Evolutionary conservation across 192 early-diverging fungal species (phyloP).

Genomic region (Coemansia sp.): DNA sequence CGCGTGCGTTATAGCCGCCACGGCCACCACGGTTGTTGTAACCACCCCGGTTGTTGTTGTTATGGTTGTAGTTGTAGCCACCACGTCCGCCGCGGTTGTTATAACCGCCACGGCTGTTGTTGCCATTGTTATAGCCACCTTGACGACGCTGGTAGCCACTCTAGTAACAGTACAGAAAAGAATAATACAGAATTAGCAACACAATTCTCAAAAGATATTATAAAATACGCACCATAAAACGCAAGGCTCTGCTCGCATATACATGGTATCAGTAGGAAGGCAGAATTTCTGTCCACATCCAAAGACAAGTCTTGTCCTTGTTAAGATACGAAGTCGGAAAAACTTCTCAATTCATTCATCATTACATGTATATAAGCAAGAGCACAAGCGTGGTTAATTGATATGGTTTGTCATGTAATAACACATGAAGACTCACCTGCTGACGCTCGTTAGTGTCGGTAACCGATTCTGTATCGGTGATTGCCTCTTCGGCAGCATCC

Average conservation of each 20-base stretch:
- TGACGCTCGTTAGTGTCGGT: slow-evolving; percentile 4
- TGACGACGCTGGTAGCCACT: slow-evolving; percentile 31
- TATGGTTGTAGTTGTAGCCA: slow-evolving; percentile 8
- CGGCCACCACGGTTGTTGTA: slow-evolving; percentile 36
- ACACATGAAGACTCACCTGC: slow-evolving; percentile 5
- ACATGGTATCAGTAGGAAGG: slow-evolving; percentile 50
- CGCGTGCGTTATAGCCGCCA: slow-evolving; percentile 35
- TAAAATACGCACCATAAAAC: background rate
- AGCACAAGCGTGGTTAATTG: background rate
- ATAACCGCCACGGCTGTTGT: slow-evolving; percentile 21
- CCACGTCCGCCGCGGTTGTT: slow-evolving; percentile 28
- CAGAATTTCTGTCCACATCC: slow-evolving; percentile 50
- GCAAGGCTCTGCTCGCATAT: background rate
- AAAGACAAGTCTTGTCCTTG: slow-evolving; percentile 4
- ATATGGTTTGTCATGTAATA: background rate
- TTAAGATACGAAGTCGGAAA: slow-evolving; percentile 32
- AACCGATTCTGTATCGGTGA: slow-evolving; percentile 17
- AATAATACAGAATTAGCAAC: background rate
- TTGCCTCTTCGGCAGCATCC: slow-evolving; percentile 9
- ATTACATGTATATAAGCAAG: slow-evolving; percentile 5
- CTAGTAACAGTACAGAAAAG: slow-evolving; percentile 10
- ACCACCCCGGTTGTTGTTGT: slow-evolving; percentile 23
- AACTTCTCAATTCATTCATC: slow-evolving; percentile 29
- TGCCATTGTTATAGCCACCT: slow-evolving; percentile 12
- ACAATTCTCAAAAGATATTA: background rate